These are phyloP conservation scores for Phytomonas sp. DNA, from an alignment of 208 protist genomes.

Conservation along the genomic window DNA sequence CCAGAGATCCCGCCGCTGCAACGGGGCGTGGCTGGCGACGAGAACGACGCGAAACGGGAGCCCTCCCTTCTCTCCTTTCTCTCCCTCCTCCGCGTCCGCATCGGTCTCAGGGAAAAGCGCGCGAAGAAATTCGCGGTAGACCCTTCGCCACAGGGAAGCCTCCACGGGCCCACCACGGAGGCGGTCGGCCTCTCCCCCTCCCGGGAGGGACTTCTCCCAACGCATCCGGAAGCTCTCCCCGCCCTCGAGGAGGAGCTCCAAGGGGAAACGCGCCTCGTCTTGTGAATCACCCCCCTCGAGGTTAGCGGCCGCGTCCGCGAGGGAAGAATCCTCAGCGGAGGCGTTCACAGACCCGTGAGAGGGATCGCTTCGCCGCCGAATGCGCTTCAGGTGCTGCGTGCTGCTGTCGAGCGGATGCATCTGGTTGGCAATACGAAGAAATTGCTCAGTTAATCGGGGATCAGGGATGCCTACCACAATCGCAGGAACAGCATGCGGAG, in stretches of 20 bases:
- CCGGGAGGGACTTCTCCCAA: background rate
- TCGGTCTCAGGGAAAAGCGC: background rate
- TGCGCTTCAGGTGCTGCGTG: conserved; percentile 63
- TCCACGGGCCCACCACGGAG: background rate
- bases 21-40: conserved; percentile 43
- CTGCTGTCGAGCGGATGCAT: conserved; percentile 29
- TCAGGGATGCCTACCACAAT: conserved; percentile 27
- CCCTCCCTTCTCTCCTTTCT: background rate
- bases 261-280: too few species aligned
- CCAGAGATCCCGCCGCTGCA: conserved; percentile 42
- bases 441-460: conserved; percentile 26
- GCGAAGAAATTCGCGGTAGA: background rate
- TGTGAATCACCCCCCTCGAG: too few species aligned
- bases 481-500: conserved; percentile 13
- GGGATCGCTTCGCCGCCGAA: conserved; percentile 43
- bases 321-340: too few species aligned
- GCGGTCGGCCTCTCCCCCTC: background rate
- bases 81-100: too few species aligned
- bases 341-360: too few species aligned
- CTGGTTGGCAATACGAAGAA: conserved; percentile 54
- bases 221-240: background rate
- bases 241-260: background rate
- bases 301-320: too few species aligned
- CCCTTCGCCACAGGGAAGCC: background rate
- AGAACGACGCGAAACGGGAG: conserved; percentile 22